A percentile compares a stretch with the other conserved stretches of the same genome.
phyloP scores from a whole-genome alignment of 2,329 filamentous ascomycete species.

The Neonectria neomacrospora region DNA sequence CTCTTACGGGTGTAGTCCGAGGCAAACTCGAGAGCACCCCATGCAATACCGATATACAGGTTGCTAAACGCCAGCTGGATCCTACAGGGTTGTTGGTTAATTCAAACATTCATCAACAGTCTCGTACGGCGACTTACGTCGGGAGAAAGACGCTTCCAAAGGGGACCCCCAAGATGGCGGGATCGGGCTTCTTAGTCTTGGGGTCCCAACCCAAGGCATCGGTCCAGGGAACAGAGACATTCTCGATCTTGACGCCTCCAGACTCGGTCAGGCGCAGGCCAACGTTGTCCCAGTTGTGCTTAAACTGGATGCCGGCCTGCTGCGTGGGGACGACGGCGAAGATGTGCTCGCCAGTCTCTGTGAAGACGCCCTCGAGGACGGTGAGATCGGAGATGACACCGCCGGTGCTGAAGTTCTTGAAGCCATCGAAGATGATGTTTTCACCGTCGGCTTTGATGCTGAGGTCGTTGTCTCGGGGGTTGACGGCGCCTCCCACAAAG shows the following conservation, averaged over 20 bases:
- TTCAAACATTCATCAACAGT: rapidly evolving
- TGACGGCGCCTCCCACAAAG: slow-evolving; percentile 74
- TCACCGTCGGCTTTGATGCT: slow-evolving; percentile 66
- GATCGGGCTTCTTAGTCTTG: slow-evolving; percentile 60
- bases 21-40: slow-evolving; percentile 66
- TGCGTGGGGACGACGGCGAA: slow-evolving; percentile 69
- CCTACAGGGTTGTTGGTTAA: slow-evolving; percentile 37
- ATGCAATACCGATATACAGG: slow-evolving; percentile 72
- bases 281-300: slow-evolving; percentile 73
- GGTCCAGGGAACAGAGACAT: slow-evolving; percentile 66
- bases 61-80: slow-evolving; percentile 75
- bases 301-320: slow-evolving; percentile 67
- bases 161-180: slow-evolving; percentile 61
- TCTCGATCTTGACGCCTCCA: slow-evolving; percentile 68
- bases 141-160: slow-evolving; percentile 69
- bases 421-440: slow-evolving; percentile 67
- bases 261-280: slow-evolving; percentile 73
- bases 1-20: slow-evolving; percentile 65
- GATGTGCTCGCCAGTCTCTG: slow-evolving; percentile 68
- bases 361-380: slow-evolving; percentile 71
- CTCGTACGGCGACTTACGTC: slow-evolving; percentile 52
- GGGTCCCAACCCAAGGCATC: slow-evolving; percentile 72
- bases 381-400: slow-evolving; percentile 74
- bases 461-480: slow-evolving; percentile 71
- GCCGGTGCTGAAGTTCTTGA: slow-evolving; percentile 75